phyloP scores from a whole-genome alignment of 2,329 filamentous ascomycete genomes.

The Alternaria hordeiaustralica region DNA sequence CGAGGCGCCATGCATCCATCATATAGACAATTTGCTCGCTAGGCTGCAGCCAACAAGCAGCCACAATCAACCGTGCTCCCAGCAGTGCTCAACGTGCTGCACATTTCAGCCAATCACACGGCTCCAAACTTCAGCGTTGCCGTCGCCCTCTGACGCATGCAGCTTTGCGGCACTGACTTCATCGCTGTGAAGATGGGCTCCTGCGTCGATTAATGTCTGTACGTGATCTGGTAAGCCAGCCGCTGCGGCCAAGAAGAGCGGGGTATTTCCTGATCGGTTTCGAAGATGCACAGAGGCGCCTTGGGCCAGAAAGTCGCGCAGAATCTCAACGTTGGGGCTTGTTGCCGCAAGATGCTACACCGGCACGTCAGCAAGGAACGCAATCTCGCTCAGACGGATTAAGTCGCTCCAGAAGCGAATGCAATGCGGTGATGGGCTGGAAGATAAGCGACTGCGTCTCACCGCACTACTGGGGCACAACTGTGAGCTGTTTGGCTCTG shows the following conservation, averaged over 20 bases:
- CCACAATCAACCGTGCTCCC: conserved; percentile 39
- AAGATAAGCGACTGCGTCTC: conserved; percentile 41
- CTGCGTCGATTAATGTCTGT: conserved; percentile 60
- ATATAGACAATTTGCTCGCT: conserved; percentile 16
- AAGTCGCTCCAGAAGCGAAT: conserved; percentile 32
- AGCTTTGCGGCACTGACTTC: conserved; percentile 61
- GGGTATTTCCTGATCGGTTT: conserved; percentile 64
- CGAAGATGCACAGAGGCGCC: conserved; percentile 66
- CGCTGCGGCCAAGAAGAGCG: conserved; percentile 65
- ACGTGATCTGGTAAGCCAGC: conserved; percentile 63
- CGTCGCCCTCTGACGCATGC: conserved; percentile 45
- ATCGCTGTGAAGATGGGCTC: conserved; percentile 65
- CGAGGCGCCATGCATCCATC: conserved; percentile 26
- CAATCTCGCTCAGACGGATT: conserved; percentile 33
- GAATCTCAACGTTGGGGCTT: conserved; percentile 61
- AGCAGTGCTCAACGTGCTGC: conserved; percentile 17
- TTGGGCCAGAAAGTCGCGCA: conserved; percentile 62
- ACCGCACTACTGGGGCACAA: conserved; percentile 27
- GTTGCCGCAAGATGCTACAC: conserved; percentile 64
- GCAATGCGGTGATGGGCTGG: conserved; percentile 21
- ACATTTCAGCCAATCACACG: conserved; percentile 40
- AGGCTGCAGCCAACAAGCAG: conserved; percentile 27
- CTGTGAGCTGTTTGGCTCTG: conserved; percentile 33
- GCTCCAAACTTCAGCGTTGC: conserved; percentile 41
- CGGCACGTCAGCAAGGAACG: conserved; percentile 39